Evolutionary conservation across 352 stramenopile species (phyloP), one percentile per base, ranked within the genome.

Genomic region (Pythium sukuiense): DNA sequence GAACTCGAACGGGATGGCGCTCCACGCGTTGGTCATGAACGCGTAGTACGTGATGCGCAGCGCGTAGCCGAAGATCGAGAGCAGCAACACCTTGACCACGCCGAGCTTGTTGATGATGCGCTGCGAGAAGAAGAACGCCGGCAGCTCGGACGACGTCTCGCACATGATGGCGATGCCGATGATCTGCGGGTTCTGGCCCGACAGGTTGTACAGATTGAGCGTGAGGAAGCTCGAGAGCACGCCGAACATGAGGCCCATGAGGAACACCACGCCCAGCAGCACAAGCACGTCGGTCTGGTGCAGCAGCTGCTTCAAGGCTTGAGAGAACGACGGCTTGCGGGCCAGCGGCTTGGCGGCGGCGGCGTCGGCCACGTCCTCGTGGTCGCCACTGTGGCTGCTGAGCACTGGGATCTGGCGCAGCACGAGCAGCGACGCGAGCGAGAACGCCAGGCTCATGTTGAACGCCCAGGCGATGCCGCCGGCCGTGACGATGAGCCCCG

Each of bases 161-260:
- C 83, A 90, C 77, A 88, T 75, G 59, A 92, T 92, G 14, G 81
- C 84, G 9, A 91, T 73, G n/a, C 86, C 84, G 37, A 95, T 87
- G 63, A 95, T 91, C 63, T 88, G 72, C 37, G 84, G 73, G 52
- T 90, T 88, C 30, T 79, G 55, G 37, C 73, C 76, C 59, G 81
- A 91, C 16, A 95, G 69, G 57, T 93, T 92, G 75, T 90, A 93
- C 26, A 95, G 67, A 55, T 95, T 88, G 43, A 95, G 70, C 30
- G 81, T 89, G 55, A 95, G 80, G 66, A 91, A 95, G 73, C 81
- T 91, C n/a, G 79, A 89, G 50, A 95, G 70, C 57, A 91, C 83
- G 61, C 86, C 86, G 60, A 80, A 92, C 84, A 93, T 93, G 56
- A 91, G 73, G 0, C 84, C 83, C 79, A 90, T 93, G 55, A 93